Percentiles rank a stretch among this genome's conserved stretches.
These are phyloP conservation scores for Scorias spongiosa DNA, from an alignment of 2,329 filamentous ascomycete genomes.

Conservation along the genomic window DNA sequence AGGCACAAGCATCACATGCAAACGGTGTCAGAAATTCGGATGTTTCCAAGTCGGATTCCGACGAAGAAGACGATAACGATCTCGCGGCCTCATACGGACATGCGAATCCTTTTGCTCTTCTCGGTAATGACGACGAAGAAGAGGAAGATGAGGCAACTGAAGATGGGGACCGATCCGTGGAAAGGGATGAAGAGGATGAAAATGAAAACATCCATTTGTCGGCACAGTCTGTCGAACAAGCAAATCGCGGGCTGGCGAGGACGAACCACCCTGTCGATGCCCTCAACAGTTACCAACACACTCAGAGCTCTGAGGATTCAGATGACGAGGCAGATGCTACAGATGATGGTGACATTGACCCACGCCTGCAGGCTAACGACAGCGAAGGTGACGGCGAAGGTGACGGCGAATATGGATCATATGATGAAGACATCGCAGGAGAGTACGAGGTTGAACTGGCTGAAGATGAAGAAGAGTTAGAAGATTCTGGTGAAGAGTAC, in stretches of 20 bases:
- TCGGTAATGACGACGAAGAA: slow-evolving; percentile 4
- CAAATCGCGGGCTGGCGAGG: background rate
- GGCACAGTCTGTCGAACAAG: background rate
- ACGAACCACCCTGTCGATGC: background rate
- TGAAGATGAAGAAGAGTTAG: background rate
- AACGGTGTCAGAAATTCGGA: background rate
- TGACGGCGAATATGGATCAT: background rate
- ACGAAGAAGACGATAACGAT: background rate
- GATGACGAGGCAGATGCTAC: background rate
- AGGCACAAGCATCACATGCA: background rate
- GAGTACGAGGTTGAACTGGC: background rate
- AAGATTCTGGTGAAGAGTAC: background rate
- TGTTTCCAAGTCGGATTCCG: background rate
- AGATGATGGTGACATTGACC: background rate
- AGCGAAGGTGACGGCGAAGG: background rate
- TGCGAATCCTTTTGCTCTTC: slow-evolving; percentile 6
- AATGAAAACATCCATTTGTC: background rate
- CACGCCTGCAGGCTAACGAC: background rate
- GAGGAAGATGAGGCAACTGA: slow-evolving; percentile 5
- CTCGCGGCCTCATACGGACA: slow-evolving; percentile 2
- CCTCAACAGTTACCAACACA: background rate
- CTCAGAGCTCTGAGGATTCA: background rate
- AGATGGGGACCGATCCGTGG: background rate
- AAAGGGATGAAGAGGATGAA: background rate
- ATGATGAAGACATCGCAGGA: background rate